Evolutionary conservation across 140 eudicot genomes (phyloP), one percentile per base, ranked within the genome.

Genomic region (Bidens hawaiensis): DNA sequence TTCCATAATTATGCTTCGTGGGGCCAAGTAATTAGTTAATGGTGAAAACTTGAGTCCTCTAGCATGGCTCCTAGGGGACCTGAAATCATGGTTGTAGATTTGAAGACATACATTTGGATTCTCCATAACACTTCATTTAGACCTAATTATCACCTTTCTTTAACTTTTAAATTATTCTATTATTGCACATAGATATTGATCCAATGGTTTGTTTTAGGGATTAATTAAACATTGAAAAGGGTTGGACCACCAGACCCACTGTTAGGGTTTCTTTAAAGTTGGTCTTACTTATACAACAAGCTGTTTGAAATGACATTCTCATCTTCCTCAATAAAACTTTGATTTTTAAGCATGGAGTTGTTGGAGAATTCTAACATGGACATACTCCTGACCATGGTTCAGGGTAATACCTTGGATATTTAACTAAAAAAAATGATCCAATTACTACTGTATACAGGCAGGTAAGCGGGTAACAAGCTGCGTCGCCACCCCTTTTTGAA

Each of bases 21-120:
- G 81, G 81, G 54, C 77, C 73, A 33, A 40, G 67, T 76, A 59
- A 76, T 57, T 71, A 50, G 68, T 46, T 57, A 68, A 68, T 72
- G 72, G 79, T 73, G 70, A 74, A 55, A 62, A 68, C 71, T 69
- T 59, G 70, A 81, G 79, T 71, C 73, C 73, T 56, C 70, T 51
- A 69, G 55, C 74, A 49, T 77, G 76, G 51, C 81, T 79, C 60
- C 58, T 60, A 67, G 67, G 77, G 82, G 79, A 78, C 84, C 84
- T 78, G 84, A 78, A 78, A 82, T 82, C 74, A 78, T 82, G 77
- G 79, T 61, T 66, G 72, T 62, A 78, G 81, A 78, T 82, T 70
- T 75, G 79, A 66, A 51, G 77, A 75, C 75, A 68, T 51, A 69
- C 62, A 82, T 67, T 80, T 77, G 79, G 83, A 73, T 77, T 77